A percentile compares a stretch with the other conserved stretches of the same genome.
Evolutionary conservation across 1,139 yeast genomes (phyloP).

Genomic region (Pichia sp.): DNA sequence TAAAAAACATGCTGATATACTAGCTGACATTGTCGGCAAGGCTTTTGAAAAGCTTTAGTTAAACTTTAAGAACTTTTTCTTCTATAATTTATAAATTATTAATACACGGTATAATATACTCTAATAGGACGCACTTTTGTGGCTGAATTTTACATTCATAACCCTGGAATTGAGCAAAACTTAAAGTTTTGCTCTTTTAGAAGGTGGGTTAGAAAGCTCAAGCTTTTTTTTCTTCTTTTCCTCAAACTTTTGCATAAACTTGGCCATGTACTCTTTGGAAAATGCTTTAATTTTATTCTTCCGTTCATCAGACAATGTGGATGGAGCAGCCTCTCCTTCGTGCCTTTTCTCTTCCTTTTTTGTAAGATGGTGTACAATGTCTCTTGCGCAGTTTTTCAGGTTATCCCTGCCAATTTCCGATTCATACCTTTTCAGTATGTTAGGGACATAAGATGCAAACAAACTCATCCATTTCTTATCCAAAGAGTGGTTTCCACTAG

Average conservation of each 20-base stretch:
- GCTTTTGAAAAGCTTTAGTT: slow-evolving; percentile 19
- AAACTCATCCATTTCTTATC: slow-evolving; percentile 50
- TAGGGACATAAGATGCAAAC: slow-evolving; percentile 79
- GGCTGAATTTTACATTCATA: no score
- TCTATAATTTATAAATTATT: background rate
- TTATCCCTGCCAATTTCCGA: slow-evolving; percentile 65
- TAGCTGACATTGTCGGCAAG: slow-evolving; percentile 36
- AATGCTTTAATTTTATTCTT: slow-evolving; percentile 65
- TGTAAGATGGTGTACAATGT: slow-evolving; percentile 59
- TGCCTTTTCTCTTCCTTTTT: slow-evolving; percentile 57
- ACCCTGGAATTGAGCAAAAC: no score
- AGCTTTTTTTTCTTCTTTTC: slow-evolving; percentile 31
- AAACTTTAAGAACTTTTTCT: background rate
- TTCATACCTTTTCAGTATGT: slow-evolving; percentile 64
- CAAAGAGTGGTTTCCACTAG: background rate
- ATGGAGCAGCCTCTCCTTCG: slow-evolving; percentile 41
- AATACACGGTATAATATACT: background rate
- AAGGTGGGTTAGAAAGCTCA: background rate
- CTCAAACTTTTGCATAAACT: slow-evolving; percentile 53
- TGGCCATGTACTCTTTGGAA: slow-evolving; percentile 68
- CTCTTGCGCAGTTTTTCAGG: slow-evolving; percentile 74
- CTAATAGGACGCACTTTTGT: background rate
- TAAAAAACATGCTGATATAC: slow-evolving; percentile 60
- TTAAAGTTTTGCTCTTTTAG: slow-evolving; percentile 14
- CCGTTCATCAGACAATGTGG: slow-evolving; percentile 58